Percentiles rank a stretch among this genome's conserved stretches.
phyloP scores from a whole-genome alignment of 305 asterid genomes.

The Petunia hybrid region DNA sequence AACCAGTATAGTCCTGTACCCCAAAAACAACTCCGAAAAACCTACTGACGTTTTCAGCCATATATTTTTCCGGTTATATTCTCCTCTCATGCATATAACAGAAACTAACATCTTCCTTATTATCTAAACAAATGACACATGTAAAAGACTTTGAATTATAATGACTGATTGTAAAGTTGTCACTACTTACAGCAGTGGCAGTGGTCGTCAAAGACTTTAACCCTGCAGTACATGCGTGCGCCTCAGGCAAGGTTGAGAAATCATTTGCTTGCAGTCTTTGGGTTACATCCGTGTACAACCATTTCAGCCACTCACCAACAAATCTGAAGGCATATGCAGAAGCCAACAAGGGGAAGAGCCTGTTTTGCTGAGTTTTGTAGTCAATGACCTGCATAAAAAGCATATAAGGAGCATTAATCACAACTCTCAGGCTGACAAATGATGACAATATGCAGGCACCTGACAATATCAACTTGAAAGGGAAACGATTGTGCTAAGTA shows the following conservation, averaged over 20 bases:
- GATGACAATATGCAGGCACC: background rate
- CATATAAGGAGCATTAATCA: conserved; percentile 31
- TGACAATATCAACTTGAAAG: background rate
- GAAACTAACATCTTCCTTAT: background rate
- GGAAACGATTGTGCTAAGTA: background rate
- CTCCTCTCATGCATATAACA: background rate
- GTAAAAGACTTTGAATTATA: background rate
- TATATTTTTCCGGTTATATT: background rate
- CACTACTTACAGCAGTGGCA: conserved; percentile 85
- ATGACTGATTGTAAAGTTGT: background rate
- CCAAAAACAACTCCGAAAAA: no score
- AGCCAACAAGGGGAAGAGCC: conserved; percentile 97
- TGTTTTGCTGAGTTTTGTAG: conserved; percentile 93
- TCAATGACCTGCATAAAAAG: conserved; percentile 73
- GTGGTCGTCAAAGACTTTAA: conserved; percentile 96
- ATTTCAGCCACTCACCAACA: conserved; percentile 96
- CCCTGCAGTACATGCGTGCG: conserved; percentile 99
- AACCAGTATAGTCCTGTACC: background rate
- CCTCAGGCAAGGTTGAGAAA: conserved; percentile 95
- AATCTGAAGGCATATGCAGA: conserved; percentile 97
- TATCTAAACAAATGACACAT: background rate
- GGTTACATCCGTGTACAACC: conserved; percentile 93
- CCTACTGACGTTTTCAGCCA: background rate
- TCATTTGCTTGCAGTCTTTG: conserved; percentile 81
- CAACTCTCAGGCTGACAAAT: conserved; percentile 4